These are phyloP conservation scores for Colletotrichum eremochloae DNA, from an alignment of 2,329 filamentous ascomycete genomes.

Conservation along the genomic window DNA sequence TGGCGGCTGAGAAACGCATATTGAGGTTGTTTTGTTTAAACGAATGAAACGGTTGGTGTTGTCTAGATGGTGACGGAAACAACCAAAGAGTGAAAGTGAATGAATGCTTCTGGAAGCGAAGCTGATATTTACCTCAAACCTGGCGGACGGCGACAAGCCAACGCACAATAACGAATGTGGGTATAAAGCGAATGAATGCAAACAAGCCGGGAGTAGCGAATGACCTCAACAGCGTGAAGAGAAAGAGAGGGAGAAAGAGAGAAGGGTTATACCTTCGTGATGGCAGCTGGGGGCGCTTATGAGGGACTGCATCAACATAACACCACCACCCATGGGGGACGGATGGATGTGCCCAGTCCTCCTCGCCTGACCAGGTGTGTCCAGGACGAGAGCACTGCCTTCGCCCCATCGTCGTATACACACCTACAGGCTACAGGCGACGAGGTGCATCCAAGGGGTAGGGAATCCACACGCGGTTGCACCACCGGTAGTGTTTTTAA, in stretches of 20 bases:
- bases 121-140: neutral
- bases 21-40: neutral
- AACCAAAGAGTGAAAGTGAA: neutral
- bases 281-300: neutral
- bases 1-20: constrained; percentile 17
- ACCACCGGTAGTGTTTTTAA: neutral
- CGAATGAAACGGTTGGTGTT: neutral
- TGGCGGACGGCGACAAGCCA: neutral
- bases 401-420: neutral
- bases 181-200: neutral
- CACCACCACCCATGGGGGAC: neutral
- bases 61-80: neutral
- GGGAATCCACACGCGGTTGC: neutral
- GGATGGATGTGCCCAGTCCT: neutral
- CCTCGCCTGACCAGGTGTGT: neutral
- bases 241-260: neutral
- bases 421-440: neutral
- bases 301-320: neutral
- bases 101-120: neutral
- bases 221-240: constrained; percentile 17
- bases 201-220: constrained; percentile 5
- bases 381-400: constrained; percentile 9
- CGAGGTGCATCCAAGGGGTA: neutral
- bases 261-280: neutral
- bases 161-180: neutral